Conservation (phyloP, 306 rosid species). For the Biancaea sappan region DNA sequence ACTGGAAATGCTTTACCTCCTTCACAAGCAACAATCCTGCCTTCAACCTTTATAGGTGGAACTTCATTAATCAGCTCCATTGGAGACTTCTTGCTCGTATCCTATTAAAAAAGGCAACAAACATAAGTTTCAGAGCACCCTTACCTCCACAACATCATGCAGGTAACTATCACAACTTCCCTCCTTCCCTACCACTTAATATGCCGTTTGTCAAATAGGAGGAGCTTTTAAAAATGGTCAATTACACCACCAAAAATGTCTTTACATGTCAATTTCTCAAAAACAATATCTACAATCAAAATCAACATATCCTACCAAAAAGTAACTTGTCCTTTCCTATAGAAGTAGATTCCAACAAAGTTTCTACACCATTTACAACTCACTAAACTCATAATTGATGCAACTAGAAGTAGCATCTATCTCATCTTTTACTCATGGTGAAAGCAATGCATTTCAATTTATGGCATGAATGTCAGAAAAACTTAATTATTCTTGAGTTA, state of each 20-base stretch:
- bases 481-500: background rate
- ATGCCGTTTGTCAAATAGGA: background rate
- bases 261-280: background rate
- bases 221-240: background rate
- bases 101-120: conserved; percentile 55
- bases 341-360: background rate
- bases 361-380: background rate
- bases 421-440: background rate
- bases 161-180: background rate
- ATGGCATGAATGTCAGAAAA: background rate
- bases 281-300: background rate
- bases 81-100: conserved; percentile 88
- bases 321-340: background rate
- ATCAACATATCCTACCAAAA: background rate
- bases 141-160: background rate
- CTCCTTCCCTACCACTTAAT: background rate
- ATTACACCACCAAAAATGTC: background rate
- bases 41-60: conserved; percentile 91
- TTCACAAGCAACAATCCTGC: conserved; percentile 95
- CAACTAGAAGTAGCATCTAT: background rate
- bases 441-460: background rate
- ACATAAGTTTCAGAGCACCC: conserved; percentile 22
- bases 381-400: background rate
- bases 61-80: conserved; percentile 98
- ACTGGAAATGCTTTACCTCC: conserved; percentile 62